These are phyloP conservation scores for Mortierella sp. DNA, from an alignment of 371 early-diverging fungal species.

Conservation along the genomic window DNA sequence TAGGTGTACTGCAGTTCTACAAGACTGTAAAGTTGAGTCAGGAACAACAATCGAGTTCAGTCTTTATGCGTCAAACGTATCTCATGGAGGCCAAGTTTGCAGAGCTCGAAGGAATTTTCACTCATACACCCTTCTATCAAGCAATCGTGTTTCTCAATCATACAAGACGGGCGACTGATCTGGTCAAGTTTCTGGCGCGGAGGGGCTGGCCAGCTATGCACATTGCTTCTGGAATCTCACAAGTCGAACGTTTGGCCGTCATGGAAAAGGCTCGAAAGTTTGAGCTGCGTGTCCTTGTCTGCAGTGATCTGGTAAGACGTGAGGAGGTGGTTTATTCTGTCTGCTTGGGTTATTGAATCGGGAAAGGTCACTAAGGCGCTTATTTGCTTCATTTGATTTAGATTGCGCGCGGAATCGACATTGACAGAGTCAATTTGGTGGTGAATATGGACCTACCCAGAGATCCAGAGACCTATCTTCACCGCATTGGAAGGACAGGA, in stretches of 20 bases:
- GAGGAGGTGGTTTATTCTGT: neutral
- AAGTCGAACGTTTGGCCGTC: slow-evolving; percentile 71
- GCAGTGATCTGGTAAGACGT: slow-evolving; percentile 78
- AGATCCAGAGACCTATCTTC: slow-evolving; percentile 73
- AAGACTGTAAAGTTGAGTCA: slow-evolving; percentile 44
- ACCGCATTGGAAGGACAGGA: slow-evolving; percentile 82
- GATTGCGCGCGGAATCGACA: slow-evolving; percentile 77
- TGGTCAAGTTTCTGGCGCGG: slow-evolving; percentile 68
- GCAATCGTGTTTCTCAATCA: slow-evolving; percentile 78
- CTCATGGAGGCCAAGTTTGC: slow-evolving; percentile 69
- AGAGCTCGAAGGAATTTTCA: slow-evolving; percentile 63
- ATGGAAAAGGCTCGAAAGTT: slow-evolving; percentile 79
- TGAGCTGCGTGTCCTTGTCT: slow-evolving; percentile 78
- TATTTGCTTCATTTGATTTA: slow-evolving; percentile 7
- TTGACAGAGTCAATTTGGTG: slow-evolving; percentile 74
- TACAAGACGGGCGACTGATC: slow-evolving; percentile 65
- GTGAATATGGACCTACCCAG: slow-evolving; percentile 75
- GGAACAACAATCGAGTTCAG: slow-evolving; percentile 28
- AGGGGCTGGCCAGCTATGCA: slow-evolving; percentile 72
- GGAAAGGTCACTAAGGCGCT: neutral
- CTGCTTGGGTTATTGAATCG: neutral
- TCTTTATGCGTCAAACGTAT: slow-evolving; percentile 37
- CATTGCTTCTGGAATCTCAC: slow-evolving; percentile 68
- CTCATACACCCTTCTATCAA: slow-evolving; percentile 73
- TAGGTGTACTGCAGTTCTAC: slow-evolving; percentile 73